A percentile compares a stretch with the other conserved stretches of the same genome.
phyloP scores from a whole-genome alignment of 495 filamentous ascomycete genomes.

The Penicillium cataractarum region DNA sequence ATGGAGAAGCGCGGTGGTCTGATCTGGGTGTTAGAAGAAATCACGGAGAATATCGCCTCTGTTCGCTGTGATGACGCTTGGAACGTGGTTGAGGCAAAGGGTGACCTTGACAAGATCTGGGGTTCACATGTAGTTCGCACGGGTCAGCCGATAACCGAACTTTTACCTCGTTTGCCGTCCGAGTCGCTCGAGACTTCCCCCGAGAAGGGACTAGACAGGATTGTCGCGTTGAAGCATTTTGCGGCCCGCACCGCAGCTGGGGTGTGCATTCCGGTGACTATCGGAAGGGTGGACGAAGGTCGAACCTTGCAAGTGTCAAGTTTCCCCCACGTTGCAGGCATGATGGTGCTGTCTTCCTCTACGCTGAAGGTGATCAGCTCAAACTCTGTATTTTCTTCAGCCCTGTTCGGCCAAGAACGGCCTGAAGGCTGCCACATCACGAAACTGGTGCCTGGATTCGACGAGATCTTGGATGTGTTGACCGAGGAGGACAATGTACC shows the following conservation, averaged over 20 bases:
- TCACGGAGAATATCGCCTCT: conserved; percentile 86
- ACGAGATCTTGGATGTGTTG: conserved; percentile 75
- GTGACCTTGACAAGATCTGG: conserved; percentile 77
- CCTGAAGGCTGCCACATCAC: conserved; percentile 79
- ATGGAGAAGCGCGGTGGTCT: conserved; percentile 93
- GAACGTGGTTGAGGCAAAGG: conserved; percentile 65
- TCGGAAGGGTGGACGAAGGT: conserved; percentile 67
- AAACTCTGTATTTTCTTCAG: conserved; percentile 90
- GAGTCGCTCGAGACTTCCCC: conserved; percentile 63
- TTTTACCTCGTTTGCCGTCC: conserved; percentile 82
- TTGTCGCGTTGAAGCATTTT: conserved; percentile 73
- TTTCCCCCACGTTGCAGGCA: conserved; percentile 96
- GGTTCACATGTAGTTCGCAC: conserved; percentile 65
- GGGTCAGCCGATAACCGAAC: conserved; percentile 70
- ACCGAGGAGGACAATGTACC: conserved; percentile 83
- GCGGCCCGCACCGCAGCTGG: conserved; percentile 74
- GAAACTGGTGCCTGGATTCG: conserved; percentile 84
- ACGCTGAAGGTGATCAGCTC: conserved; percentile 83
- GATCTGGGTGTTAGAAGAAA: conserved; percentile 98
- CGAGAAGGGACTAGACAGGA: conserved; percentile 69
- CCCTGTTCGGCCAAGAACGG: conserved; percentile 83
- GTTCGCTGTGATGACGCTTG: conserved; percentile 75
- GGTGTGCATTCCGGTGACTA: conserved; percentile 76
- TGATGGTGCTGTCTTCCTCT: conserved; percentile 82
- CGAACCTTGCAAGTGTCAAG: conserved; percentile 80